Conservation (phyloP, 2,329 filamentous ascomycete genomes). For the Kalmusia sp. region DNA sequence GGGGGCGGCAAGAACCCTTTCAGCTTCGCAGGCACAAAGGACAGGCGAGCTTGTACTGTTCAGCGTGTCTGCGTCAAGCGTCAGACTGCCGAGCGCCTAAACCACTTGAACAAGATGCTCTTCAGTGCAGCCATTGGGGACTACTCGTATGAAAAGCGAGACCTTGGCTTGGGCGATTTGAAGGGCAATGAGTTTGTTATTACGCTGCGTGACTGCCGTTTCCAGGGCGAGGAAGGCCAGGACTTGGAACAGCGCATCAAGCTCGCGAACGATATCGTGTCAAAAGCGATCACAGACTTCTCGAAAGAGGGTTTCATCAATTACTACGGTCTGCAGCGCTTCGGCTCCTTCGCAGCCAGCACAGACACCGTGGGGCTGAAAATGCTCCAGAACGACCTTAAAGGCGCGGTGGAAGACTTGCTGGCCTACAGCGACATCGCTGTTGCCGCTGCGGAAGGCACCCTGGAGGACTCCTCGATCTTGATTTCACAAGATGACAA, state of each 20-base stretch:
- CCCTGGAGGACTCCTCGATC: conserved; percentile 44
- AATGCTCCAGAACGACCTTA: conserved; percentile 81
- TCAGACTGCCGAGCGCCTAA: conserved; percentile 68
- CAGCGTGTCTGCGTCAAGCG: conserved; percentile 77
- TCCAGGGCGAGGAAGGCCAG: conserved; percentile 56
- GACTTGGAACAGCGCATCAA: conserved; percentile 48
- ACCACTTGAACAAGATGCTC: conserved; percentile 66
- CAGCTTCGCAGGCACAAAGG: conserved; percentile 88
- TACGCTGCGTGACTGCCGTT: conserved; percentile 83
- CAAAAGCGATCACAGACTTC: conserved; percentile 70
- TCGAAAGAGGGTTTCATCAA: conserved; percentile 86
- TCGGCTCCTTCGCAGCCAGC: conserved; percentile 84
- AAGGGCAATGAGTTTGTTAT: conserved; percentile 92
- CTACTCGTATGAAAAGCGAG: conserved; percentile 75
- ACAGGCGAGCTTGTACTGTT: conserved; percentile 83
- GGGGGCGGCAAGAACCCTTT: conserved; percentile 73
- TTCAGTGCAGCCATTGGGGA: conserved; percentile 74
- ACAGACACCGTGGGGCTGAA: conserved; percentile 86
- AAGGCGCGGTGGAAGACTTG: conserved; percentile 79
- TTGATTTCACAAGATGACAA: conserved; percentile 77
- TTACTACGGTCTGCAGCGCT: conserved; percentile 97
- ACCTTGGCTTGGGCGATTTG: conserved; percentile 83
- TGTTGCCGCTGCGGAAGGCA: conserved; percentile 60
- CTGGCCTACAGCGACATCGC: conserved; percentile 74
- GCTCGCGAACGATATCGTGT: conserved; percentile 60